These are phyloP conservation scores for Forsythia viridissima DNA, from an alignment of 257 asterid species.

Conservation along the genomic window DNA sequence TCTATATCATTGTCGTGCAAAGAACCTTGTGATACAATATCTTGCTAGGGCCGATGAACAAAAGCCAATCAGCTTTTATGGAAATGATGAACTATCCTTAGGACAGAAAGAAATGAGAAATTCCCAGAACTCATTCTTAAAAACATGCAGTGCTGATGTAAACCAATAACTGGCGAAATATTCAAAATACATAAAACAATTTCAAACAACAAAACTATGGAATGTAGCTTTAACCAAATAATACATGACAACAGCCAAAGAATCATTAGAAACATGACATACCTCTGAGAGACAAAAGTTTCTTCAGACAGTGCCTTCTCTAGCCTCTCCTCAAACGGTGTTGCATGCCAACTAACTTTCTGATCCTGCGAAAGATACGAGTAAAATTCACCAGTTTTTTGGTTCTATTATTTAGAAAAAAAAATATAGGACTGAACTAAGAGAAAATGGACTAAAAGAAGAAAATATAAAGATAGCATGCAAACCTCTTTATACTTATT, in stretches of 20 bases:
- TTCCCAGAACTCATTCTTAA: too few species aligned
- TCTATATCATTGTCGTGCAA: background rate
- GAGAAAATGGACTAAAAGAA: background rate
- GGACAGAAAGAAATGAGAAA: too few species aligned
- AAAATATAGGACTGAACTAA: background rate
- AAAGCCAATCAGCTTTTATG: too few species aligned
- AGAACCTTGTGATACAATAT: background rate
- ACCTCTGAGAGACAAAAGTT: constrained; percentile 66
- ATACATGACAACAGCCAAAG: background rate
- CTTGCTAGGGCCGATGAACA: background rate
- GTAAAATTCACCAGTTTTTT: background rate
- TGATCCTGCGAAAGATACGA: constrained; percentile 52
- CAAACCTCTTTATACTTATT: constrained; percentile 92
- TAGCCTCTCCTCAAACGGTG: constrained; percentile 94
- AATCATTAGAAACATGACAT: constrained; percentile 17
- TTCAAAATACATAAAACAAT: too few species aligned
- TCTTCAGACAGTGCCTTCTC: constrained; percentile 95
- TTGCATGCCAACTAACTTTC: constrained; percentile 95
- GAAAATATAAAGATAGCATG: constrained; percentile 7
- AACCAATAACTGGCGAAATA: background rate
- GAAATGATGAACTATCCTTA: too few species aligned
- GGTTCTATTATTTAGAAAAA: background rate
- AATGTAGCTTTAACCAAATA: background rate
- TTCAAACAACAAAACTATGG: too few species aligned
- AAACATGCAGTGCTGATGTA: background rate